phyloP scores from a whole-genome alignment of 768 basidiomycete species.

The Suillus placidus region DNA sequence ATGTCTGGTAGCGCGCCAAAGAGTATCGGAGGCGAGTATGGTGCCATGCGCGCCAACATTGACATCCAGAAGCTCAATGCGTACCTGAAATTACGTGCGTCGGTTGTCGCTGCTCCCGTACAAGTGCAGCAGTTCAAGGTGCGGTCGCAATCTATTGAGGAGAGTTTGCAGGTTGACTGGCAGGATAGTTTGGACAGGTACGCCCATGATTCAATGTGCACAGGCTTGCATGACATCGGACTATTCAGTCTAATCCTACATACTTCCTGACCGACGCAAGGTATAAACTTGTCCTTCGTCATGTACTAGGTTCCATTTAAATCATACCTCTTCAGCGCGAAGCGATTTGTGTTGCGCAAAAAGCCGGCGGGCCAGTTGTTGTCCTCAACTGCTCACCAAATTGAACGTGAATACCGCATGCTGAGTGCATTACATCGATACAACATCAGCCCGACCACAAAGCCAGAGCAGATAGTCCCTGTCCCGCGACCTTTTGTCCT shows the following conservation, averaged over 20 bases:
- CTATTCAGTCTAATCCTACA: constrained; percentile 85
- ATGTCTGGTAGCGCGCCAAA: constrained; percentile 33
- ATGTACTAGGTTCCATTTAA: background rate
- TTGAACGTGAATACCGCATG: constrained; percentile 91
- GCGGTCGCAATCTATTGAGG: constrained; percentile 25
- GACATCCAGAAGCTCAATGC: constrained; percentile 62
- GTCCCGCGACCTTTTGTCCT: constrained; percentile 83
- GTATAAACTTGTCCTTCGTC: constrained; percentile 41
- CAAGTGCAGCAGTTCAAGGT: constrained; percentile 93
- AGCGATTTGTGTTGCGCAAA: constrained; percentile 84
- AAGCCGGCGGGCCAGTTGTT: constrained; percentile 89
- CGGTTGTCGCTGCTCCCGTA: constrained; percentile 63
- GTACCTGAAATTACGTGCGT: constrained; percentile 63
- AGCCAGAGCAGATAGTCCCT: constrained; percentile 61
- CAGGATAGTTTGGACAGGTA: constrained; percentile 85
- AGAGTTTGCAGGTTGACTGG: constrained; percentile 1
- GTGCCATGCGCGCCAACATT: constrained; percentile 70
- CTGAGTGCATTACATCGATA: constrained; percentile 75
- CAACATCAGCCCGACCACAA: constrained; percentile 58
- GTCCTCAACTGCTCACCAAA: constrained; percentile 90
- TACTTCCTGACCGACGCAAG: constrained; percentile 85
- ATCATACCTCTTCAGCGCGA: constrained; percentile 40
- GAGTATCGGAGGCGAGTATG: constrained; percentile 76
- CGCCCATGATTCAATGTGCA: constrained; percentile 18
- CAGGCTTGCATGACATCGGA: background rate